phyloP scores from a whole-genome alignment of 2,329 filamentous ascomycete genomes.

The Colletotrichum orchidophilum region DNA sequence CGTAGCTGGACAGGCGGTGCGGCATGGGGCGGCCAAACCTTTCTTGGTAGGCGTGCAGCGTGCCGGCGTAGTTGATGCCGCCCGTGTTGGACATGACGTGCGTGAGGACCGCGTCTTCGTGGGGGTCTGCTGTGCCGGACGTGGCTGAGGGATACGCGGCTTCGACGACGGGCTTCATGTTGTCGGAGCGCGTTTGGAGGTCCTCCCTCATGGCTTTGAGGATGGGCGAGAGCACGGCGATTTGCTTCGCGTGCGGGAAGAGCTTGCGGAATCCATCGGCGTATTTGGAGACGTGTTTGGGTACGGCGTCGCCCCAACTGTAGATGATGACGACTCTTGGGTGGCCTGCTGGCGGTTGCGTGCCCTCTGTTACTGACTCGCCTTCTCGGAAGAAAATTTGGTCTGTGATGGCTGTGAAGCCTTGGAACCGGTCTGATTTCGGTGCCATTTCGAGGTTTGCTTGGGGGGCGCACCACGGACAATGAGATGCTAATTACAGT shows the following conservation, averaged over 20 bases:
- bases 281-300: constrained; percentile 66
- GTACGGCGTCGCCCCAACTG: constrained; percentile 65
- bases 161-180: constrained; percentile 57
- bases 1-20: constrained; percentile 58
- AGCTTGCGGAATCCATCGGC: constrained; percentile 59
- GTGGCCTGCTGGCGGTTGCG: constrained; percentile 37
- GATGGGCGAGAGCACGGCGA: constrained; percentile 62
- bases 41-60: constrained; percentile 56
- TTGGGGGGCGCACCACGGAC: not conserved
- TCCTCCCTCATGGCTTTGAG: constrained; percentile 55
- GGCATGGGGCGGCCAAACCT: constrained; percentile 51
- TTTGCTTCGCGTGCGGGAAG: constrained; percentile 59
- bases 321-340: constrained; percentile 62
- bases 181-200: constrained; percentile 52
- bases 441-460: not conserved
- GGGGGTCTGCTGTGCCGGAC: constrained; percentile 25
- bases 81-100: constrained; percentile 69
- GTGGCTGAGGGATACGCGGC: constrained; percentile 42
- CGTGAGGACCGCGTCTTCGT: constrained; percentile 49
- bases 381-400: constrained; percentile 57
- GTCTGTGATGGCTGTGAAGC: constrained; percentile 57
- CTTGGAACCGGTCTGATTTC: constrained; percentile 45
- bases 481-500: not conserved
- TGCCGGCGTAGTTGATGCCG: constrained; percentile 60
- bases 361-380: constrained; percentile 35